Conservation (phyloP, 495 filamentous ascomycete species). For the Penicillium mononematosum region DNA sequence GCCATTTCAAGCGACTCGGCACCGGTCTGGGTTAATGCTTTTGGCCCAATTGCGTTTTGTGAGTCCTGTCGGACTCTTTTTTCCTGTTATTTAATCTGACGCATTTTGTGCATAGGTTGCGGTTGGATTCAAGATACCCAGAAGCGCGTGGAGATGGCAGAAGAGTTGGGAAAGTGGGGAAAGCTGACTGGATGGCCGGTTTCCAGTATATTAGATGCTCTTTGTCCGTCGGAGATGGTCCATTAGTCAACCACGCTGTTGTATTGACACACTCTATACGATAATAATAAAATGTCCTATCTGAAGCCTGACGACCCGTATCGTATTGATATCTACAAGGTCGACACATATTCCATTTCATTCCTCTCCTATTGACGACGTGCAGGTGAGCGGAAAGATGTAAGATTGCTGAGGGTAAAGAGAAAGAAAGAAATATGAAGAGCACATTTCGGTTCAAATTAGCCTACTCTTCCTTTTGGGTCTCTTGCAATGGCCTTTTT, state of each 20-base stretch:
- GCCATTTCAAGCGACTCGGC: slow-evolving; percentile 35
- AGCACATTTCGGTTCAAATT: no score
- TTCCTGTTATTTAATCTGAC: background rate
- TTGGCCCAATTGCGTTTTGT: slow-evolving; percentile 42
- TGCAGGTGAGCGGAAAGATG: no score
- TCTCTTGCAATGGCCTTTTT: no score
- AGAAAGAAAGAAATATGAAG: no score
- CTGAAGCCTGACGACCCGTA: no score
- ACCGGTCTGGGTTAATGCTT: slow-evolving; percentile 38
- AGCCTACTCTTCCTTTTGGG: no score
- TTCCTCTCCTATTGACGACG: no score
- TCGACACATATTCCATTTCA: no score
- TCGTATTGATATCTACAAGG: no score
- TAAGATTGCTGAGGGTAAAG: no score
- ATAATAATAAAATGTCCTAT: no score
- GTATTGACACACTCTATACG: no score
- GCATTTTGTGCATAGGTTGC: slow-evolving; percentile 14
- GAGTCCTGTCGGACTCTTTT: slow-evolving; percentile 1
- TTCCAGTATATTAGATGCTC: background rate
- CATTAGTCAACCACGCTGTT: background rate
- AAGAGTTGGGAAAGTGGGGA: slow-evolving; percentile 12
- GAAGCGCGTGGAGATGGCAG: slow-evolving; percentile 15
- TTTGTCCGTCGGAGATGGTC: background rate
- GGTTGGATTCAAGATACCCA: slow-evolving; percentile 19
- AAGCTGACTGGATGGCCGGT: slow-evolving; percentile 31